Percentiles rank a stretch among this genome's conserved stretches.
phyloP scores from a whole-genome alignment of 768 basidiomycete genomes.

The Cystobasidium ongulense region DNA sequence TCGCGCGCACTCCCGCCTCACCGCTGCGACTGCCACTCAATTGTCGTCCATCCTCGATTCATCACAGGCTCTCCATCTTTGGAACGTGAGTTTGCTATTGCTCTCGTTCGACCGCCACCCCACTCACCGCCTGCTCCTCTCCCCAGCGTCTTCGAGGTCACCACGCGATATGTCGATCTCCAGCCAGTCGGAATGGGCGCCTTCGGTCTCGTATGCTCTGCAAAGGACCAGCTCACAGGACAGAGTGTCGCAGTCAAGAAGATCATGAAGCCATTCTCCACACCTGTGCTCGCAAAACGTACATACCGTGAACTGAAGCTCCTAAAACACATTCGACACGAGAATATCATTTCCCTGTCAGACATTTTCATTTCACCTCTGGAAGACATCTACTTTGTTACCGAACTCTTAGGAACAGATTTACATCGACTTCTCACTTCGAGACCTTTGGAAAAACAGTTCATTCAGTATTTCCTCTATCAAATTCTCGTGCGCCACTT shows the following conservation, averaged over 20 bases:
- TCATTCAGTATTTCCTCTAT: conserved; percentile 99
- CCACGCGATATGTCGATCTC: conserved; percentile 83
- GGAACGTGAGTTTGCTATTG: conserved; percentile 14
- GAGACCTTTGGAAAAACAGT: conserved; percentile 95
- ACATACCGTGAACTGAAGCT: conserved; percentile 97
- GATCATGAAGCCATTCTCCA: conserved; percentile 99
- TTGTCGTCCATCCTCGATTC: background rate
- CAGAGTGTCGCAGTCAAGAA: conserved; percentile 98
- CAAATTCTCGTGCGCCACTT: conserved; percentile 75
- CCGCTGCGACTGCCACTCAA: no score
- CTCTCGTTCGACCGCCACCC: background rate
- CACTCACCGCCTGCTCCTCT: background rate
- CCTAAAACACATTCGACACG: conserved; percentile 95
- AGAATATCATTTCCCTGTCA: conserved; percentile 97
- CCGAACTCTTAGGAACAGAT: conserved; percentile 95
- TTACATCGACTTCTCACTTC: conserved; percentile 93
- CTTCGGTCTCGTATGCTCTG: conserved; percentile 77
- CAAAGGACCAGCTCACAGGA: conserved; percentile 64
- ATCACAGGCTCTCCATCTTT: conserved; percentile 25
- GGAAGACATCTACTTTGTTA: conserved; percentile 93
- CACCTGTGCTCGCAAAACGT: conserved; percentile 93
- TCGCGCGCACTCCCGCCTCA: background rate
- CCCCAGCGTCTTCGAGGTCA: conserved; percentile 90
- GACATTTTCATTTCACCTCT: conserved; percentile 99
- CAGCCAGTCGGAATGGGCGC: conserved; percentile 99